Base-by-base conservation (phyloP, 768 basidiomycete species). In the Hericium rajendrae region DNA sequence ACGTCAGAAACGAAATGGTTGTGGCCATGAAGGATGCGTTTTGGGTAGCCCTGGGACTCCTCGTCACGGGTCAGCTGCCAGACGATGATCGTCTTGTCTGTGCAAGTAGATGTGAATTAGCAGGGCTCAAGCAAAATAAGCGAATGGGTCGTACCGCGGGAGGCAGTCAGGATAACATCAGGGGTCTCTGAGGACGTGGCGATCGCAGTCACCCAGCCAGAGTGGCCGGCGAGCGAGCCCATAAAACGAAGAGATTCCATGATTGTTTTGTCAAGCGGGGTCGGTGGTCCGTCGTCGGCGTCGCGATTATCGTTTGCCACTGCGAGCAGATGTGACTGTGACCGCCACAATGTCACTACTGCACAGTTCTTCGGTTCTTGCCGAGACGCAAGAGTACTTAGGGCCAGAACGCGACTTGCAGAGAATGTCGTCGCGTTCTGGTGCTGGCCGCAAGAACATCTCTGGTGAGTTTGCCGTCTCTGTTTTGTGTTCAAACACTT, bases 21-120 rank as follows among this genome's bases (percentile, higher is more conserved):
- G 81, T 99, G 97, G 61, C 97, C 95, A 71, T 92, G 88, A 59
- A 99, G 87, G 68, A 97, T 91, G 70, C 88, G 86, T 79, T 98
- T 98, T 60, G 97, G 95, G 79, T 86, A 94, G 57, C 97, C 97
- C 72, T 94, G 97, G 51, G 83, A 75, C 63, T 88, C 85, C 63
- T 94, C 88, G 59, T 90, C 88, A 63, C 97, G 91, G 66, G 95
- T 97, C 70, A 99, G 79, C 72, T 93, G 89, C 97, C 97, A 99
- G 70, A 97, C 94, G 71, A 99, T 97, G 79, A 97, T 91, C 56
- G 93, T 97, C 84, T 97, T 98, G 88, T 99, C 97, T 95, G 72
- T 20, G 55, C 32, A 55, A 20, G 43, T 37, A 40, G 15, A 61
- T 62, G 61, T 65, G 62, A 65, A 64, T 63, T 48, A 58, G 51